Percentiles rank a stretch among this genome's conserved stretches.
phyloP scores from a whole-genome alignment of 2,329 filamentous ascomycete genomes.

The Fusarium graminum region DNA sequence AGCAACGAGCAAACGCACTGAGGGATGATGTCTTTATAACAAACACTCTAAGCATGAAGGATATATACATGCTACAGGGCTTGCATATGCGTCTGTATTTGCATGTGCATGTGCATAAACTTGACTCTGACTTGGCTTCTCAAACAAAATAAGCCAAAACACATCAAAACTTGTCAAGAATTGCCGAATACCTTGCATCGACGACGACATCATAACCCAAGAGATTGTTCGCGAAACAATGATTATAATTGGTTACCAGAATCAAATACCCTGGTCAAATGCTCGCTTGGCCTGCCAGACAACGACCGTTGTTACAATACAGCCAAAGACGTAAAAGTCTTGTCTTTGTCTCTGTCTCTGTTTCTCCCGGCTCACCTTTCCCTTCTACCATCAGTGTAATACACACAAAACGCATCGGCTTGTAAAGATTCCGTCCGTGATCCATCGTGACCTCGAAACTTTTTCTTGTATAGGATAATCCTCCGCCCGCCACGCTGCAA shows the following conservation, averaged over 20 bases:
- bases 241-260: conserved; percentile 39
- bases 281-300: conserved; percentile 48
- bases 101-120: conserved; percentile 1
- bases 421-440: conserved; percentile 5
- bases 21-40: background rate
- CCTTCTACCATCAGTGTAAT: conserved; percentile 12
- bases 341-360: background rate
- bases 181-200: conserved; percentile 13
- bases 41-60: background rate
- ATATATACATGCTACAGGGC: conserved; percentile 3
- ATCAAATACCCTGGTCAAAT: conserved; percentile 32
- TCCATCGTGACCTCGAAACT: conserved; percentile 8
- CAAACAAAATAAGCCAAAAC: too few relatives aligned
- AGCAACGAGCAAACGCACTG: conserved; percentile 29
- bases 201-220: background rate
- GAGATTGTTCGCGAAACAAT: conserved; percentile 33
- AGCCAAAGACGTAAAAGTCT: conserved; percentile 10
- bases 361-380: conserved; percentile 22
- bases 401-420: background rate
- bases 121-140: background rate
- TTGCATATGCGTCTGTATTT: background rate
- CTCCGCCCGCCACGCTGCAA: conserved; percentile 27
- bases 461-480: conserved; percentile 14
- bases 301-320: conserved; percentile 34
- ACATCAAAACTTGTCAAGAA: conserved; percentile 9